Conservation (phyloP, 345 rosid genomes). For the Aethionema arabicum region DNA sequence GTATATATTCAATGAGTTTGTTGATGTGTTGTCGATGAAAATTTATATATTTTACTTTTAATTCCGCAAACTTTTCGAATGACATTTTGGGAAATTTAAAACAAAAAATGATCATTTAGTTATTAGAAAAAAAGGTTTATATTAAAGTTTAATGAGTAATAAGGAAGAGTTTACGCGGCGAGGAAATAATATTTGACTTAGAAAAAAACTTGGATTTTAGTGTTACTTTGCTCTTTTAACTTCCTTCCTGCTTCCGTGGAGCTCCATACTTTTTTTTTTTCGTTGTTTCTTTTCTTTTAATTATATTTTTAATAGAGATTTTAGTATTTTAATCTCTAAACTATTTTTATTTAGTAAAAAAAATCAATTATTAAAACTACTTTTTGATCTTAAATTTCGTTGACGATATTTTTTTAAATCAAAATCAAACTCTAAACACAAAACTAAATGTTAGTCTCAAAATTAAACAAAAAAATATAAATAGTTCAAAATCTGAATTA, state of each 20-base stretch:
- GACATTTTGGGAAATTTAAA: neutral
- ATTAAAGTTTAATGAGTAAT: neutral
- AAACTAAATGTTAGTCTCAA: no score
- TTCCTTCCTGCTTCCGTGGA: constrained; percentile 18
- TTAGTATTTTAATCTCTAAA: neutral
- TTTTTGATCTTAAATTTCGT: no score
- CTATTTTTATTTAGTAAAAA: no score
- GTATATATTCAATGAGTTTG: no score
- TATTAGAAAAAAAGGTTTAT: neutral
- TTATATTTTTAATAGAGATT: neutral
- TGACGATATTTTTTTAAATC: no score
- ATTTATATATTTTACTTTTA: no score
- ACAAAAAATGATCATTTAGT: neutral
- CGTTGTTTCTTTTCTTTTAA: neutral
- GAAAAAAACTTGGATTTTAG: constrained; percentile 1
- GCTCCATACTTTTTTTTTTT: neutral
- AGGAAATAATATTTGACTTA: constrained; percentile 32
- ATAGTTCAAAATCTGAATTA: no score
- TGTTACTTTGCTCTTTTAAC: constrained; percentile 37
- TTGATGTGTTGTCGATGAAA: no score
- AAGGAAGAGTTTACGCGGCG: constrained; percentile 31
- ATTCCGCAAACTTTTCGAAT: no score
- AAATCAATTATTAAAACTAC: no score
- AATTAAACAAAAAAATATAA: no score
- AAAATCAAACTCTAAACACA: no score